A percentile compares a stretch with the other conserved stretches of the same genome.
Conservation (phyloP, 225 moss, liverwort and hornwort species). For the Neckera pumila region DNA sequence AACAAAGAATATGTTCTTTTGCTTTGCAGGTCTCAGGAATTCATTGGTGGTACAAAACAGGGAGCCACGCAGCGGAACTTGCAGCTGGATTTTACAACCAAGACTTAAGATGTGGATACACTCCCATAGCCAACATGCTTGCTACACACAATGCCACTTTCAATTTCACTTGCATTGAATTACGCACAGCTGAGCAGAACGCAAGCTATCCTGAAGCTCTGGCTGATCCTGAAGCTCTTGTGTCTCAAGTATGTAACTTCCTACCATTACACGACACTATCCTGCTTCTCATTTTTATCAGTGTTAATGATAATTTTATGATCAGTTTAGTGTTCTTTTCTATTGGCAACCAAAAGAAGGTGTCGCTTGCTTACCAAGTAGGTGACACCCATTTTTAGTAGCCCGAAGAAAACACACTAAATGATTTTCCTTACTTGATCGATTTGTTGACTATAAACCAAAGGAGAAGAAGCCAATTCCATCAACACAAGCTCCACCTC, state of each 20-base stretch:
- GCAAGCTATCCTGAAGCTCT: constrained; percentile 8
- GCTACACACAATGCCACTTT: constrained; percentile 52
- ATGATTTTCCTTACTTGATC: neutral
- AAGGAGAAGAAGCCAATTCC: neutral
- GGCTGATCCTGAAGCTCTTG: constrained; percentile 10
- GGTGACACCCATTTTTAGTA: neutral
- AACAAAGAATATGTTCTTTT: neutral
- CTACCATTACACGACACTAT: neutral
- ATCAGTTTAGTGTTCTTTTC: neutral
- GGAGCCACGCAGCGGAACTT: constrained; percentile 61
- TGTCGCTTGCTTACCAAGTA: neutral
- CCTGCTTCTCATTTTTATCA: no score
- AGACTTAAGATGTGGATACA: constrained; percentile 42
- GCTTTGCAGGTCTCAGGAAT: constrained; percentile 48
- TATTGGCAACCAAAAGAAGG: neutral
- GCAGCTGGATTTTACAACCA: constrained; percentile 67
- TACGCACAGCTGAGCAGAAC: constrained; percentile 45
- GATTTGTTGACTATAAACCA: neutral
- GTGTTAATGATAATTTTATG: neutral
- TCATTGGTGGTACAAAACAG: constrained; percentile 65
- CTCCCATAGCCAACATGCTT: constrained; percentile 54
- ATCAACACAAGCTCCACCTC: neutral
- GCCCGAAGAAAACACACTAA: neutral
- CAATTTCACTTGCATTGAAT: constrained; percentile 77
- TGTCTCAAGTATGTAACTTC: constrained; percentile 41